A percentile compares a stretch with the other conserved stretches of the same genome.
Conservation (phyloP, 2,329 filamentous ascomycete species). For the Tolypocladium cylindrosporum region DNA sequence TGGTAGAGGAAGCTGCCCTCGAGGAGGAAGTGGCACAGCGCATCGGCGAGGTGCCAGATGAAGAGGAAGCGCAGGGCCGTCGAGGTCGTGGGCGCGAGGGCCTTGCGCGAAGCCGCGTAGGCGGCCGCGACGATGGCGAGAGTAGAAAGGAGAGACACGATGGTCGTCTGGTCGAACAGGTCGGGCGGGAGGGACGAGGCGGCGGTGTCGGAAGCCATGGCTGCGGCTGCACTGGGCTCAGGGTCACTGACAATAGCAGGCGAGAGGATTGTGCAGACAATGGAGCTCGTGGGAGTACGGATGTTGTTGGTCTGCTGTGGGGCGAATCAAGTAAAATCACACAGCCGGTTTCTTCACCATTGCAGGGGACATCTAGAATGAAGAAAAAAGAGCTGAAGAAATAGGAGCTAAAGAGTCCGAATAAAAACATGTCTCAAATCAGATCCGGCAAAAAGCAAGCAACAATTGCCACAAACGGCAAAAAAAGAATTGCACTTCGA, state of each 20-base stretch:
- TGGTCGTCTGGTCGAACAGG: conserved; percentile 49
- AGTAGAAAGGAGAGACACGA: conserved; percentile 47
- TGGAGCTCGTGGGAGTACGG: not conserved
- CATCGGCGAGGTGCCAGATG: conserved; percentile 91
- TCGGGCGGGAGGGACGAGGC: conserved; percentile 36
- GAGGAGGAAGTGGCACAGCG: conserved; percentile 81
- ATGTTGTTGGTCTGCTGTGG: not conserved
- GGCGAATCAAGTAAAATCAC: no score
- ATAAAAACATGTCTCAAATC: not conserved
- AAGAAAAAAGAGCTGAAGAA: no score
- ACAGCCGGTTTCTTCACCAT: not conserved
- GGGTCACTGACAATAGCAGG: not conserved
- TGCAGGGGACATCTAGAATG: no score
- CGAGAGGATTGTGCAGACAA: not conserved
- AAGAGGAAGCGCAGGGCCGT: conserved; percentile 65
- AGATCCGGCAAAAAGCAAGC: not conserved
- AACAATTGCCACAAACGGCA: not conserved
- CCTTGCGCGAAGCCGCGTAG: conserved; percentile 35
- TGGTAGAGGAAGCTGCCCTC: conserved; percentile 90
- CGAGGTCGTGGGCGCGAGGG: conserved; percentile 38
- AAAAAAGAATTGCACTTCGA: conserved; percentile 4
- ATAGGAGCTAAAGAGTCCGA: no score
- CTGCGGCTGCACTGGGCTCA: not conserved
- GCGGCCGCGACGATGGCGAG: conserved; percentile 40
- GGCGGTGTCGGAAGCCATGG: conserved; percentile 5